Evolutionary conservation across 441 rosid genomes (phyloP).

Genomic region (Euphorbia celastroides): DNA sequence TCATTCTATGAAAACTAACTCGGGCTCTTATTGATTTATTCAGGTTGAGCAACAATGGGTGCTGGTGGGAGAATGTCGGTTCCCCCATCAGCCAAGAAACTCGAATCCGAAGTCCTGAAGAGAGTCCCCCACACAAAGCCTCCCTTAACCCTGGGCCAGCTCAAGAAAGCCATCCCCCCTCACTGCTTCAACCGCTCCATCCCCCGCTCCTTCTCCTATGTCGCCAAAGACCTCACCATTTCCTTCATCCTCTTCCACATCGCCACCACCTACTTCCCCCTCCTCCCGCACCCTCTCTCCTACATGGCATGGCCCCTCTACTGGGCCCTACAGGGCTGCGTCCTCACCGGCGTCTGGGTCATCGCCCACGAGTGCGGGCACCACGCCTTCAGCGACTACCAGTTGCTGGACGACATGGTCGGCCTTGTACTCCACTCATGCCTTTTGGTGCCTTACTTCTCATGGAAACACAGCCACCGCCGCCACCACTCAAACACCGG

Average conservation of each 20-base stretch:
- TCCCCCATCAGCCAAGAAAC: constrained; percentile 42
- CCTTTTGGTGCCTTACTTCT: constrained; percentile 91
- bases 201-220: constrained; percentile 70
- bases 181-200: constrained; percentile 85
- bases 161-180: constrained; percentile 84
- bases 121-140: constrained; percentile 69
- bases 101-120: constrained; percentile 32
- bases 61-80: constrained; percentile 91
- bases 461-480: constrained; percentile 94
- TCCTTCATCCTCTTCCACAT: constrained; percentile 56
- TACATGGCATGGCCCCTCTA: constrained; percentile 76
- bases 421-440: constrained; percentile 77
- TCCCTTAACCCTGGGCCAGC: constrained; percentile 61
- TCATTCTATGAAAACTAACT: not conserved
- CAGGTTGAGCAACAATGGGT: constrained; percentile 61
- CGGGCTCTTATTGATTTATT: not conserved
- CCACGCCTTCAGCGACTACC: constrained; percentile 92
- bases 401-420: constrained; percentile 78
- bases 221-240: constrained; percentile 49
- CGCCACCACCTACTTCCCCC: constrained; percentile 60
- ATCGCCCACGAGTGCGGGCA: constrained; percentile 97
- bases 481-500: constrained; percentile 97
- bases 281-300: constrained; percentile 55
- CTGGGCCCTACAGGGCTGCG: constrained; percentile 75
- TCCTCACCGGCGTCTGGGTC: constrained; percentile 93